Percentiles rank a stretch among this genome's conserved stretches.
Conservation (phyloP, 2,329 filamentous ascomycete species). For the Fusarium sp. region DNA sequence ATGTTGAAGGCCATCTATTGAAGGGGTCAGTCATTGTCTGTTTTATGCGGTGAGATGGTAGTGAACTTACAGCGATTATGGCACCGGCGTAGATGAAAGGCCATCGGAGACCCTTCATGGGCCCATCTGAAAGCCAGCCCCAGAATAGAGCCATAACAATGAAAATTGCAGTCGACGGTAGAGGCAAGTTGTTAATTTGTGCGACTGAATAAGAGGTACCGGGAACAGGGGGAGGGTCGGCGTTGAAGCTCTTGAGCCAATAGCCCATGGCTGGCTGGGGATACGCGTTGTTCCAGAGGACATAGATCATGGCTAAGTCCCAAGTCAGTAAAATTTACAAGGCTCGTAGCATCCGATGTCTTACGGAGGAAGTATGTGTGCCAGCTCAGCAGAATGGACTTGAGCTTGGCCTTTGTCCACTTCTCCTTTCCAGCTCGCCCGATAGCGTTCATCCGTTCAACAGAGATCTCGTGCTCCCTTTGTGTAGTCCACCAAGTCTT, state of each 20-base stretch:
- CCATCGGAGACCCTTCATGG: slow-evolving; percentile 16
- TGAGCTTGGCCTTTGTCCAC: slow-evolving; percentile 28
- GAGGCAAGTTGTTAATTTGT: slow-evolving; percentile 15
- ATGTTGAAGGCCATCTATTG: slow-evolving; percentile 24
- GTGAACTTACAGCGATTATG: slow-evolving; percentile 13
- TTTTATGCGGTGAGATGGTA: fast-evolving
- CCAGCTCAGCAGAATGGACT: slow-evolving; percentile 31
- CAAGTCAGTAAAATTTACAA: fast-evolving
- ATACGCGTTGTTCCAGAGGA: slow-evolving; percentile 10
- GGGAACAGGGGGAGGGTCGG: background rate
- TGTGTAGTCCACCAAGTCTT: slow-evolving; percentile 45
- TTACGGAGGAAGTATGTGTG: slow-evolving; percentile 31
- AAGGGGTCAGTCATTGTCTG: fast-evolving
- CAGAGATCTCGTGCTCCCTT: slow-evolving; percentile 38
- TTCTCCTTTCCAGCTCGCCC: slow-evolving; percentile 33
- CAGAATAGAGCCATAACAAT: slow-evolving; percentile 29
- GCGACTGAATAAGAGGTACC: slow-evolving; percentile 2
- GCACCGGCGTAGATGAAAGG: slow-evolving; percentile 37
- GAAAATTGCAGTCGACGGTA: slow-evolving; percentile 33
- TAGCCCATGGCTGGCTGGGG: slow-evolving; percentile 2
- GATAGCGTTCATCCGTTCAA: slow-evolving; percentile 18
- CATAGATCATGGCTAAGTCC: background rate
- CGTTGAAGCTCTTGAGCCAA: slow-evolving; percentile 13
- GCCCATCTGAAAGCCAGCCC: slow-evolving; percentile 39
- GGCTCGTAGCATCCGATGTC: fast-evolving